These are phyloP conservation scores for Pyrus bretschneideri DNA, from an alignment of 306 rosid species.

Conservation along the genomic window DNA sequence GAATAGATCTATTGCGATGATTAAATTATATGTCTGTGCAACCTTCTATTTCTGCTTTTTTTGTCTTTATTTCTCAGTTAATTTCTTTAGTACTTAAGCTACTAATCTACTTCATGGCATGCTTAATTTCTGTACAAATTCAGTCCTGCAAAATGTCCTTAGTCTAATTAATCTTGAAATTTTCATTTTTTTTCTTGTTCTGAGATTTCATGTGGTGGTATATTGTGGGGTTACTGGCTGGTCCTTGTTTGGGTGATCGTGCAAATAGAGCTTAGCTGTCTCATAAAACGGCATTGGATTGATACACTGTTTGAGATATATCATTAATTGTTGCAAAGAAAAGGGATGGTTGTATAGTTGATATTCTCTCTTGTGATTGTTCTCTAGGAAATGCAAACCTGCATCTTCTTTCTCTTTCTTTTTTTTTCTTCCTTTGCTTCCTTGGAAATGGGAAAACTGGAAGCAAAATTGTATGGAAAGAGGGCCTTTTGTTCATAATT, in stretches of 20 bases:
- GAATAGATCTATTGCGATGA: background rate
- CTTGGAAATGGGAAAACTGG: constrained; percentile 3
- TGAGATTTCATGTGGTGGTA: background rate
- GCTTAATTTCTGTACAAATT: background rate
- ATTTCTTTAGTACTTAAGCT: background rate
- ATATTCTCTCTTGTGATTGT: constrained; percentile 18
- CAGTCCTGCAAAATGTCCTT: background rate
- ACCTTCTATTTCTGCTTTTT: background rate
- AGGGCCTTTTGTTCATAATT: too few relatives aligned
- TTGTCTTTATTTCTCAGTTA: background rate
- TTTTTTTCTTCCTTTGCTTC: background rate
- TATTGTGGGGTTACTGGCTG: background rate
- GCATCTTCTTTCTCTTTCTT: background rate
- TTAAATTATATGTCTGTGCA: background rate
- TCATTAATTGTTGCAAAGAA: background rate
- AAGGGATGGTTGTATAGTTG: background rate
- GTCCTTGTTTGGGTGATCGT: background rate
- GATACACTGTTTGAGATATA: background rate
- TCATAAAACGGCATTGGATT: background rate
- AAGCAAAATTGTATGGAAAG: background rate
- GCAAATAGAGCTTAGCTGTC: background rate
- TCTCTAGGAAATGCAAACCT: constrained; percentile 21
- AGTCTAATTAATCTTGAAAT: background rate
- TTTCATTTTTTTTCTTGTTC: background rate
- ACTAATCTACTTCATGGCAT: background rate